phyloP scores from a whole-genome alignment of 495 filamentous ascomycete genomes.

The Annulohypoxylon nitens region DNA sequence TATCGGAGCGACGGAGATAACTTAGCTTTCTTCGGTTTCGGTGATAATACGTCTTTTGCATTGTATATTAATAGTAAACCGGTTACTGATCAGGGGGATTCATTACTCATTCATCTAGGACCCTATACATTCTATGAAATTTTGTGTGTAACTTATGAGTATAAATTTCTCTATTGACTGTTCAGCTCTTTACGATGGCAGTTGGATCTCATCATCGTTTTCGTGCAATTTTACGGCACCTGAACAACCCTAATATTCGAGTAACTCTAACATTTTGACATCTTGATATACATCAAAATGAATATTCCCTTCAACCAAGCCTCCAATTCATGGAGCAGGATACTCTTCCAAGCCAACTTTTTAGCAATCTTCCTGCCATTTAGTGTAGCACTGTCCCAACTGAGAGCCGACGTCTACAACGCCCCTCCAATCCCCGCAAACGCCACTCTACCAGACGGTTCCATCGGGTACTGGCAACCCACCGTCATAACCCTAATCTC shows the following conservation, averaged over 20 bases:
- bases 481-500: slow-evolving; percentile 49
- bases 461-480: slow-evolving; percentile 45
- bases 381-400: background rate
- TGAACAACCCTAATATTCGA: too few relatives aligned
- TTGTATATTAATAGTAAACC: background rate
- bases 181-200: background rate
- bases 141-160: background rate
- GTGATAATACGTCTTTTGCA: slow-evolving; percentile 1
- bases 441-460: slow-evolving; percentile 31
- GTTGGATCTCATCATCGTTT: background rate
- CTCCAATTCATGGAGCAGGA: background rate
- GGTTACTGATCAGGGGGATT: background rate
- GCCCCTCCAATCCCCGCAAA: slow-evolving; percentile 16
- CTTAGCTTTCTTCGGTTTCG: background rate
- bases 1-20: slow-evolving; percentile 12
- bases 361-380: background rate
- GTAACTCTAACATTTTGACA: background rate
- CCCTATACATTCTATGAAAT: background rate
- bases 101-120: slow-evolving; percentile 2
- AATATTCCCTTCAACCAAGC: background rate
- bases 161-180: background rate
- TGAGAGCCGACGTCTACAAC: slow-evolving; percentile 27
- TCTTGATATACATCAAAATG: background rate
- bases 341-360: background rate
- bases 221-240: too few relatives aligned